Conservation (phyloP, 2,329 filamentous ascomycete genomes). For the Colletotrichum tamarilloi region DNA sequence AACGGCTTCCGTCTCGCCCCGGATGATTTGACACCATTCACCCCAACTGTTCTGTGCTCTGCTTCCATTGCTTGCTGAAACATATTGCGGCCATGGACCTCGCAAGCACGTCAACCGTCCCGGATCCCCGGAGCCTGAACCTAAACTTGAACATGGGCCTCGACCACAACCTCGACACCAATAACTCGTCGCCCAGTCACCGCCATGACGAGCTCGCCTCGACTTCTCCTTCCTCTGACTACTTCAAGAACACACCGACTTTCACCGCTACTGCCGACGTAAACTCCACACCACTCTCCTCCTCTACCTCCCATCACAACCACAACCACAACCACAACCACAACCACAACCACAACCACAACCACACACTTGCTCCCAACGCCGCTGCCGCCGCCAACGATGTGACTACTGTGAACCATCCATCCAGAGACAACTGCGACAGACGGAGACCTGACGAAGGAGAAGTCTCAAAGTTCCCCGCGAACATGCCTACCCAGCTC, state of each 20-base stretch:
- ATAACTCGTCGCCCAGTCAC: constrained; percentile 27
- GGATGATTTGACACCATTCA: constrained; percentile 28
- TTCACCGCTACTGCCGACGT: constrained; percentile 17
- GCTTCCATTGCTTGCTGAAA: constrained; percentile 23
- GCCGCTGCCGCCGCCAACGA: constrained; percentile 16
- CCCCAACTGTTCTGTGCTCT: constrained; percentile 1
- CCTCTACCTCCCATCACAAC: background rate
- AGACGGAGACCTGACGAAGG: constrained; percentile 61
- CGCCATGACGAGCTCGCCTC: constrained; percentile 18
- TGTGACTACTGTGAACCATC: constrained; percentile 32
- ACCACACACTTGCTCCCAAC: background rate
- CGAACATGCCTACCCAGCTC: constrained; percentile 72
- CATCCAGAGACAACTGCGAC: constrained; percentile 58
- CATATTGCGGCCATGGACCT: constrained; percentile 33
- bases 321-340: background rate
- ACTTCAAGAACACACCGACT: constrained; percentile 32
- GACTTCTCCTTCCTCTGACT: constrained; percentile 11
- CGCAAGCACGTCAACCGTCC: constrained; percentile 34
- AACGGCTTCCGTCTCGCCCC: constrained; percentile 5
- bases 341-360: background rate
- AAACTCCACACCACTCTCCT: background rate
- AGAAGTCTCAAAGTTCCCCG: constrained; percentile 57
- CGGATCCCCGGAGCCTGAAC: constrained; percentile 32
- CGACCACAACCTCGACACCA: background rate
- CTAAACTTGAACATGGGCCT: constrained; percentile 11